Base-by-base conservation (phyloP, 345 rosid species). In the Microthlaspi erraticum region DNA sequence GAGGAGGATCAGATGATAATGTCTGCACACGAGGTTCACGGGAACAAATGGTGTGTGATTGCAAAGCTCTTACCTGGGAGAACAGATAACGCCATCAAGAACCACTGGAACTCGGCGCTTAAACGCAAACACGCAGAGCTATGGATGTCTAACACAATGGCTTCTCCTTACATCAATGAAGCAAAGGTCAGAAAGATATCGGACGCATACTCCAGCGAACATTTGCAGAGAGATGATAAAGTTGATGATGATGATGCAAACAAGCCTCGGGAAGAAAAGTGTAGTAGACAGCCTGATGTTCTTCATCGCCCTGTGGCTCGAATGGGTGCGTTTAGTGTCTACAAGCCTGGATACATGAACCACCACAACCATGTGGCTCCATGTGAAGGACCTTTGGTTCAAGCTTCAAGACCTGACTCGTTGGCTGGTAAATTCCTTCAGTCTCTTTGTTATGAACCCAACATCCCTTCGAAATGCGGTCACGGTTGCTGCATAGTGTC, bases 11-110 rank as follows among this genome's bases (percentile, higher is more conserved):
- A 7, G 39, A 70, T 83, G 70, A 83, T 89, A 65, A 74, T 83
- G 46, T 64, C 79, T 10, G 89, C 93, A 12, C 94, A 92, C 66
- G 89, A 83, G 1, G 20, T 79, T 23, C 89, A 85, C 42, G 92
- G 96, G 17, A 91, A 89, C 83, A 89, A 86, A 76, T 88, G 97
- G 93, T 81, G 84, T 17, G 85, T 80, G 16, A 89, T 92, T 77
- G 92, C 98, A 26, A 85, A 82, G 68, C 88, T 88, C 70, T 81
- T 89, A 60, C 91, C 84, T 1, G 92, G 94, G 32, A 84, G 98
- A 78, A 92, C 96, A 33, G 98, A 92, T 73, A 87, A 92, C 29
- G 83, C 96, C 46, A 88, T 89, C 32, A 89, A 92, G 77, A 87
- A 89, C 59, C 96, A 89, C 29, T 91, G 97, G 97, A 89, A 89